These are phyloP conservation scores for Orobanche coerulescens DNA, from an alignment of 257 asterid genomes.

Conservation along the genomic window DNA sequence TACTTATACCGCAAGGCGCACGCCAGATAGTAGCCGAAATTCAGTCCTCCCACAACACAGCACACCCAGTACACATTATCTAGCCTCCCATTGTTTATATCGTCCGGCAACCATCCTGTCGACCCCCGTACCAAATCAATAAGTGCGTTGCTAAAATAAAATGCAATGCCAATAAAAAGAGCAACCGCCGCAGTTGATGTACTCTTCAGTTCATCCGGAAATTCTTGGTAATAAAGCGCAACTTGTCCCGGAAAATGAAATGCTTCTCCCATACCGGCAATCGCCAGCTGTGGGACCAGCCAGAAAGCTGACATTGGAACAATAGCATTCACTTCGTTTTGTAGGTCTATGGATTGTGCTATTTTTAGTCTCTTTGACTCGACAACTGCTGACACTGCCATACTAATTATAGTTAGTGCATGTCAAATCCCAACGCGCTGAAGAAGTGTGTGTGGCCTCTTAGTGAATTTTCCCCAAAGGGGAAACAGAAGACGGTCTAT, in stretches of 20 bases:
- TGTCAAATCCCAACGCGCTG: conserved; percentile 55
- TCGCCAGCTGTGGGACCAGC: conserved; percentile 48
- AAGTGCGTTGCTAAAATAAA: conserved; percentile 33
- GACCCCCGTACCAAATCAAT: conserved; percentile 32
- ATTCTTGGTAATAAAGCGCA: conserved; percentile 51
- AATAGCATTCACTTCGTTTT: background rate
- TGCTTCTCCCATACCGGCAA: conserved; percentile 56
- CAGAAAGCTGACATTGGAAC: conserved; percentile 47
- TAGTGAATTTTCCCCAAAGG: conserved; percentile 31
- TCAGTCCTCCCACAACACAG: conserved; percentile 37
- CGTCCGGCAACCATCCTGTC: conserved; percentile 60
- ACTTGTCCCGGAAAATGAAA: conserved; percentile 54
- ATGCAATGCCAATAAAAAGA: conserved; percentile 39
- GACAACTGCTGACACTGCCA: conserved; percentile 47
- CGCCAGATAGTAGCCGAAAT: conserved; percentile 39
- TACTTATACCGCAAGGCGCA: conserved; percentile 35
- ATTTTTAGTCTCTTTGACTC: conserved; percentile 41
- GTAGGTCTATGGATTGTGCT: conserved; percentile 14
- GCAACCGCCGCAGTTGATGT: conserved; percentile 52
- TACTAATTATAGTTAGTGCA: conserved; percentile 37
- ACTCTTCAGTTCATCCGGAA: conserved; percentile 41
- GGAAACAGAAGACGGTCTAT: conserved; percentile 45
- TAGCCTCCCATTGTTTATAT: conserved; percentile 56
- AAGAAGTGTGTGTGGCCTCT: conserved; percentile 42
- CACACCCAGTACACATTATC: conserved; percentile 66